Evolutionary conservation across 108 stramenopile genomes (phyloP), one percentile per base, ranked within the genome.

Genomic region (Epithemia pelagica): DNA sequence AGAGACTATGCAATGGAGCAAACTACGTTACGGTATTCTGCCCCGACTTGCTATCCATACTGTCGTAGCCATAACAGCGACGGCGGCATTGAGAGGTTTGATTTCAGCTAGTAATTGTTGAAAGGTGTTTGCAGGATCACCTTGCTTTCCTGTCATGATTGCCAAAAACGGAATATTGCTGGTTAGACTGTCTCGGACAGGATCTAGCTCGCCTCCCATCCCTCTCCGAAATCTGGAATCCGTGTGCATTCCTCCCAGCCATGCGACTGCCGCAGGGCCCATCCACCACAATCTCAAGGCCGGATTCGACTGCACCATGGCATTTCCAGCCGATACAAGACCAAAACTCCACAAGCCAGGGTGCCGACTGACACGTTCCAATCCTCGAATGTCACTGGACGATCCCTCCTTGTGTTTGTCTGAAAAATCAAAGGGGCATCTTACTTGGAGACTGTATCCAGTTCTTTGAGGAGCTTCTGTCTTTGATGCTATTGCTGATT

Each of bases 341-440:
- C 81, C 92, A 51, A 96, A 78, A 8, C 84, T 84, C 95, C 95
- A 94, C 0, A 96, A 66, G 21, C 86, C 87, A 3, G 95, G 91
- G 76, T 96, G 92, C 22, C 95, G 82, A 26, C 85, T 70, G 32
- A 96, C 79, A 29, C 95, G 68, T 29, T 94, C 92, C 54, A 93
- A 61, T 23, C 92, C 92, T 18, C 66, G 69, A 20, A 87, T 53
- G 23, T 69, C 73, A 54, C 74, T 60, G 15, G 37, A 46, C 15
- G 5, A 15, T 5, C 10, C 37, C 37, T 46, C 10, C 26, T n/a
- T 58, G 20, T n/a, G 19, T 29, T 67, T 55, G 46, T 77, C 86
- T 1, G 85, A 72, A 67, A 96, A 94, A 76, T 96, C 95, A 62
- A 94, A 92, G 2, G 95, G 95, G 75, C 95, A 96, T 26, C 90